Conservation (phyloP, 129 eudicot genomes). For the Heracleum sosnowskyi region DNA sequence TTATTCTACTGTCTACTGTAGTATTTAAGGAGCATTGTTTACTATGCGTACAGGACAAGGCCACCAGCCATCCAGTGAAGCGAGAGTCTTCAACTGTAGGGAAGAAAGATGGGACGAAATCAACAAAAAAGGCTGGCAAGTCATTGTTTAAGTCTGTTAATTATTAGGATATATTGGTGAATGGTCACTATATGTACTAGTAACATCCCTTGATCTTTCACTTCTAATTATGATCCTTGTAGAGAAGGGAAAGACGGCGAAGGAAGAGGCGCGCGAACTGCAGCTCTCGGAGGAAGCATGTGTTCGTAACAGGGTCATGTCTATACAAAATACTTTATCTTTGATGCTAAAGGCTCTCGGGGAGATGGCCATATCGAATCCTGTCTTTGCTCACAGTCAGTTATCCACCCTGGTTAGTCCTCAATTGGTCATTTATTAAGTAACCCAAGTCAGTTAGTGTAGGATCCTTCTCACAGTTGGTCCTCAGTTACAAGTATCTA, state of each 20-base stretch:
- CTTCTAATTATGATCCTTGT: conserved; percentile 17
- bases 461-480: background rate
- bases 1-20: conserved; percentile 2
- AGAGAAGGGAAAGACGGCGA: conserved; percentile 94
- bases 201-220: background rate
- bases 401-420: conserved; percentile 74
- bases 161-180: background rate
- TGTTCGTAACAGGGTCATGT: conserved; percentile 63
- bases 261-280: conserved; percentile 97
- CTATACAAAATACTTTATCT: conserved; percentile 63
- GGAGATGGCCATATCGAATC: conserved; percentile 83
- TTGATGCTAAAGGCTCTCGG: conserved; percentile 83
- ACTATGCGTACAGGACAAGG: conserved; percentile 47
- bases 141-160: background rate
- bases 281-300: conserved; percentile 76
- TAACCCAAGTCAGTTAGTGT: background rate
- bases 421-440: background rate
- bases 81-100: conserved; percentile 48
- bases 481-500: background rate
- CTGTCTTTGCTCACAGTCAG: conserved; percentile 88
- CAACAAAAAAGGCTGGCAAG: conserved; percentile 66
- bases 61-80: conserved; percentile 42
- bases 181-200: background rate
- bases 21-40: conserved; percentile 11
- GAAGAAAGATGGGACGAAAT: conserved; percentile 63